phyloP scores from a whole-genome alignment of 495 filamentous ascomycete genomes.

The Aspergillus olivimuriae region DNA sequence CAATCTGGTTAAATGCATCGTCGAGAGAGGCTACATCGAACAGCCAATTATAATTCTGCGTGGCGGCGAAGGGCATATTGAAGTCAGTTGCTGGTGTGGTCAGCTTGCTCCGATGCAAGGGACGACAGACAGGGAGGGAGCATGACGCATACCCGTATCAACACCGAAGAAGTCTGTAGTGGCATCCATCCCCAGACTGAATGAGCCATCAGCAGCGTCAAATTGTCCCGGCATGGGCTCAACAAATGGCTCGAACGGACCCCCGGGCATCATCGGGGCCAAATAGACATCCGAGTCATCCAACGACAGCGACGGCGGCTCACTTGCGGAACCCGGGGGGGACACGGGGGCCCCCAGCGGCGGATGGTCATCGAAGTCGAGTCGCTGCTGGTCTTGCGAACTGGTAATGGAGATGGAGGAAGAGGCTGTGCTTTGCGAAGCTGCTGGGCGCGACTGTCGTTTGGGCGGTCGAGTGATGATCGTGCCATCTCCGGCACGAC shows the following conservation, averaged over 20 bases:
- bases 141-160: conserved; percentile 23
- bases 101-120: not conserved
- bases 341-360: conserved; percentile 21
- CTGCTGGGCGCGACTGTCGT: conserved; percentile 14
- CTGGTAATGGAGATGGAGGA: conserved; percentile 15
- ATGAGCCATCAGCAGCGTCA: conserved; percentile 32
- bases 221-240: conserved; percentile 33
- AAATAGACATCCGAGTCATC: conserved; percentile 27
- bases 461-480: conserved; percentile 41
- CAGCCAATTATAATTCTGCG: conserved; percentile 51
- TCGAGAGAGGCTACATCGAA: conserved; percentile 40
- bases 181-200: conserved; percentile 16
- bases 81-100: conserved; percentile 40
- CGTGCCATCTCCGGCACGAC: conserved; percentile 48
- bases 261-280: conserved; percentile 29
- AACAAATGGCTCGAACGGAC: conserved; percentile 30
- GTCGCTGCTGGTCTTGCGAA: conserved; percentile 7
- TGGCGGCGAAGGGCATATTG: conserved; percentile 51
- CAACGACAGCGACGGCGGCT: conserved; percentile 18
- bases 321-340: conserved; percentile 25
- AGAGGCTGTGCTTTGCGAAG: conserved; percentile 4
- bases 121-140: not conserved
- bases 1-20: conserved; percentile 29
- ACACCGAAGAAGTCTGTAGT: conserved; percentile 22
- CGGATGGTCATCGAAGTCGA: conserved; percentile 7